Conservation (phyloP, 225 moss, liverwort and hornwort genomes). For the Rhytidiadelphus loreus region DNA sequence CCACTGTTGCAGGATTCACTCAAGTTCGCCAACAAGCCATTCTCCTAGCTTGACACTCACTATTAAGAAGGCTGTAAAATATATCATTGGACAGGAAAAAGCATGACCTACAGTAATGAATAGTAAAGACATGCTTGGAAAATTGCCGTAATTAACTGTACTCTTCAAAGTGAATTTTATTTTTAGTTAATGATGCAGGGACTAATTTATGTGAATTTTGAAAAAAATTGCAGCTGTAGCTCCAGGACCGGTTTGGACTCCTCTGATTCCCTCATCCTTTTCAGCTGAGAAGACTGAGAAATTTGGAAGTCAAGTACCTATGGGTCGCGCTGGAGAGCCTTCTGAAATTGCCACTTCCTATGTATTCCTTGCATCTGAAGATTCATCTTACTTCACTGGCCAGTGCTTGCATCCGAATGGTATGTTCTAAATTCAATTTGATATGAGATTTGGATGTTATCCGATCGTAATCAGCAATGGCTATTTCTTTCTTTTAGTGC, state of each 20-base stretch:
- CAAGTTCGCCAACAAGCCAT: neutral
- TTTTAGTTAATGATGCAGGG: too few relatives aligned
- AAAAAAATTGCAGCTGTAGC: slow-evolving; percentile 48
- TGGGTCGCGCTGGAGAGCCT: slow-evolving; percentile 76
- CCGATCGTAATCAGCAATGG: too few relatives aligned
- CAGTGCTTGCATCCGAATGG: slow-evolving; percentile 91
- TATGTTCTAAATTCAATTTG: neutral
- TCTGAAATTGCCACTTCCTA: slow-evolving; percentile 65
- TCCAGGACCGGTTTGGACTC: slow-evolving; percentile 88
- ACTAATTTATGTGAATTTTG: neutral
- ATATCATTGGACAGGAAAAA: neutral
- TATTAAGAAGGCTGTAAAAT: too few relatives aligned
- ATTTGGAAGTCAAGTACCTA: slow-evolving; percentile 53
- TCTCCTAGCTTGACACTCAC: too few relatives aligned
- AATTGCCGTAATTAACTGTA: neutral
- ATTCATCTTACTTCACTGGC: slow-evolving; percentile 69
- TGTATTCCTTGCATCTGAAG: slow-evolving; percentile 82
- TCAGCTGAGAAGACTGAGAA: slow-evolving; percentile 35
- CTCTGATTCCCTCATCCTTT: slow-evolving; percentile 61
- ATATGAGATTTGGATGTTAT: neutral
- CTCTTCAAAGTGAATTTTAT: too few relatives aligned
- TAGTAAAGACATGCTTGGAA: neutral
- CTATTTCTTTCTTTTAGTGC: fast-evolving
- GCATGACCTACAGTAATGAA: too few relatives aligned
- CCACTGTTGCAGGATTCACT: neutral